Evolutionary conservation across 805 yeast genomes (phyloP).

Genomic region (Wickerhamiella domercqiae): DNA sequence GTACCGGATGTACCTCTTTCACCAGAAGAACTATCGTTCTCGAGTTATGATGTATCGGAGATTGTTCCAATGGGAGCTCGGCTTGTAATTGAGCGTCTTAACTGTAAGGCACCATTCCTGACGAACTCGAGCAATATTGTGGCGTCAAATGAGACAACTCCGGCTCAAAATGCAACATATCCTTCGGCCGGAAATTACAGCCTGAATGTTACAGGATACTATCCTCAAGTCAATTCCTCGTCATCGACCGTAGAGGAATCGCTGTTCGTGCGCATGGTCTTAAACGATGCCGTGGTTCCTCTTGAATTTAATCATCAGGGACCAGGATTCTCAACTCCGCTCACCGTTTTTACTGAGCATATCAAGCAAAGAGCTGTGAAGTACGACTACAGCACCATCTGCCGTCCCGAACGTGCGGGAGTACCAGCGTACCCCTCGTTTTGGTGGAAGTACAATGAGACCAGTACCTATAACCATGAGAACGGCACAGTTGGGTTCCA

Average conservation of each 20-base stretch:
- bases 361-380: background rate
- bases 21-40: constrained; percentile 28
- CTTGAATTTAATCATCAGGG: constrained; percentile 33
- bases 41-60: constrained; percentile 33
- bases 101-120: constrained; percentile 23
- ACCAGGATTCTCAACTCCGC: constrained; percentile 35
- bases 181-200: constrained; percentile 1
- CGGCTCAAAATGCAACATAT: background rate
- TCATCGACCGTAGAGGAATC: constrained; percentile 5
- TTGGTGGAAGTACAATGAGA: background rate
- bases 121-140: constrained; percentile 3
- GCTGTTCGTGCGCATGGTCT: constrained; percentile 31
- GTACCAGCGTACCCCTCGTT: background rate
- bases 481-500: background rate
- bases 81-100: constrained; percentile 21
- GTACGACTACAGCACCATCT: background rate
- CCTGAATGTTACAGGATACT: constrained; percentile 7
- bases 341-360: constrained; percentile 15
- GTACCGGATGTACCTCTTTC: constrained; percentile 28
- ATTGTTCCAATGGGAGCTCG: constrained; percentile 21
- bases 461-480: background rate
- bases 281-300: constrained; percentile 42
- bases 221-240: constrained; percentile 7
- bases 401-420: background rate
- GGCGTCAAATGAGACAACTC: background rate